Evolutionary conservation across 306 rosid genomes (phyloP).

Genomic region (Oemleria cerasiformis): DNA sequence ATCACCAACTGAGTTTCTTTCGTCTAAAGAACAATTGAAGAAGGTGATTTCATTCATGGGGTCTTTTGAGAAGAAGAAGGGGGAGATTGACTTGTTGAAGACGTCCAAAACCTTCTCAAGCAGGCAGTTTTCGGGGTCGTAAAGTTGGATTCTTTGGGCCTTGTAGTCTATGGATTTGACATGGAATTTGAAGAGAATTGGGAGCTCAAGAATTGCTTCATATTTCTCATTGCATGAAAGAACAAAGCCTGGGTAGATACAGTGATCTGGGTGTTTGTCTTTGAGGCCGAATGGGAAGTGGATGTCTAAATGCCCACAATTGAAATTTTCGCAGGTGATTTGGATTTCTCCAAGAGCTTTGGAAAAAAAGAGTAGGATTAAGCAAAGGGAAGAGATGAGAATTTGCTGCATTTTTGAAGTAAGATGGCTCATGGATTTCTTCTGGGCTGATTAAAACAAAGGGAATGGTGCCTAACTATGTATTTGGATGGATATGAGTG

Average conservation of each 20-base stretch:
- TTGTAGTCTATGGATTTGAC: slow-evolving; percentile 29
- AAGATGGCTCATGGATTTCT: background rate
- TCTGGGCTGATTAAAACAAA: too few relatives aligned
- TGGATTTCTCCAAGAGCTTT: slow-evolving; percentile 1
- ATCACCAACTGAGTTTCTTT: too few relatives aligned
- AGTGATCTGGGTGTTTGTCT: slow-evolving; percentile 14
- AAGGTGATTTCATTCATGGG: background rate
- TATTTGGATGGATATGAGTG: too few relatives aligned
- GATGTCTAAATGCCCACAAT: slow-evolving; percentile 21
- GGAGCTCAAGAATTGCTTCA: slow-evolving; percentile 25
- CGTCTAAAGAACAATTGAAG: slow-evolving; percentile 30
- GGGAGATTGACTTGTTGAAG: slow-evolving; percentile 15
- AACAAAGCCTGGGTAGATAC: slow-evolving; percentile 34
- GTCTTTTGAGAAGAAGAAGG: background rate
- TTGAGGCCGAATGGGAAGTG: slow-evolving; percentile 36
- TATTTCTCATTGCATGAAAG: slow-evolving; percentile 24
- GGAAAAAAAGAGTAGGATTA: slow-evolving; percentile 12
- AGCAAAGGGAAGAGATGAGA: background rate
- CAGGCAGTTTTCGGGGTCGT: slow-evolving; percentile 14
- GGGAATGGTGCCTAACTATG: background rate
- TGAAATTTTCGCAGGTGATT: background rate
- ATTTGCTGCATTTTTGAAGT: background rate
- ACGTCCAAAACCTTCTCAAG: background rate
- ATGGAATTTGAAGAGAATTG: slow-evolving; percentile 16
- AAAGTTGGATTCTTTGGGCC: slow-evolving; percentile 21